Conservation (phyloP, 257 asterid species). For the Coffea eugenioides region DNA sequence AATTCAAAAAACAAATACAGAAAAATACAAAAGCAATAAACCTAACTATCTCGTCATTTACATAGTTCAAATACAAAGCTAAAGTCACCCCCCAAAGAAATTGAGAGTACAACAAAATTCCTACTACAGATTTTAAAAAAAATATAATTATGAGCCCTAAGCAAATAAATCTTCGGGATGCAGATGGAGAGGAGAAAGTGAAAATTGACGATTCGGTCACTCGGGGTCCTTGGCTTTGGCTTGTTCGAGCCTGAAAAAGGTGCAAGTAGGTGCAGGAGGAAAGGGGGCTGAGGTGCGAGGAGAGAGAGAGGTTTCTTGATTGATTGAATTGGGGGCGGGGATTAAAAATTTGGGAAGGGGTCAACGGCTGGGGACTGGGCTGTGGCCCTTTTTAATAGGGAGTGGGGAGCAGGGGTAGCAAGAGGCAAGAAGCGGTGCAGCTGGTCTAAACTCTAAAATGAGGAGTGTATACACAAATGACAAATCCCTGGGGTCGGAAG, state of each 20-base stretch:
- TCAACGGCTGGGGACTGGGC: background rate
- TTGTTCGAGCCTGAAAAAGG: too few relatives aligned
- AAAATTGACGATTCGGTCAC: background rate
- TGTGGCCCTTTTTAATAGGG: background rate
- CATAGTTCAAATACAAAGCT: background rate
- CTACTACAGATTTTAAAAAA: background rate
- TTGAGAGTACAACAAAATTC: background rate
- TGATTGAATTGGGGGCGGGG: background rate
- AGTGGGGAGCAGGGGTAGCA: background rate
- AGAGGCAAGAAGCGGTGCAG: background rate
- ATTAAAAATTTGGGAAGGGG: background rate
- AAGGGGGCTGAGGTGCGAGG: background rate
- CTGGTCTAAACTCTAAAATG: background rate
- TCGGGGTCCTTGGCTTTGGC: background rate
- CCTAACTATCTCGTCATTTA: constrained; percentile 5
- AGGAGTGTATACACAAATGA: too few relatives aligned
- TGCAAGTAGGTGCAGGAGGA: background rate
- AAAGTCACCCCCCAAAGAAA: background rate
- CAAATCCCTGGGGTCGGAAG: too few relatives aligned
- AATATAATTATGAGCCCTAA: background rate
- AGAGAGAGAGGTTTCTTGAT: constrained; percentile 14
- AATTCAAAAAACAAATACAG: constrained; percentile 3
- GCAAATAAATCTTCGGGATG: background rate
- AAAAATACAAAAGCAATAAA: constrained; percentile 6
- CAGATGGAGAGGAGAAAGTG: background rate